A percentile compares a stretch with the other conserved stretches of the same genome.
Conservation (phyloP, 805 yeast genomes). For the Saturnispora sekii region DNA sequence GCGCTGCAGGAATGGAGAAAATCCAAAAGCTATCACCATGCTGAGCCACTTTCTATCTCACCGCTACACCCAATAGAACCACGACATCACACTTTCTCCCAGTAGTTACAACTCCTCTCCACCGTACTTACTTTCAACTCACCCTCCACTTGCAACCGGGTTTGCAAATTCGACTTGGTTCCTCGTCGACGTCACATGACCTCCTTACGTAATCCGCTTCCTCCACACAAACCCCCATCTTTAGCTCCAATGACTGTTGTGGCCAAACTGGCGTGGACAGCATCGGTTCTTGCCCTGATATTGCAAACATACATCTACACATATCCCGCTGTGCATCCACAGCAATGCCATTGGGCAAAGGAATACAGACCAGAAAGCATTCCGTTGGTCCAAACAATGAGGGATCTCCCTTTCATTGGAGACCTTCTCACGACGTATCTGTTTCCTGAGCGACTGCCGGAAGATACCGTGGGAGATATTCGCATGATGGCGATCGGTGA, state of each 20-base stretch:
- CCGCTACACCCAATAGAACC: too few relatives aligned
- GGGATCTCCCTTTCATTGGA: conserved; percentile 26
- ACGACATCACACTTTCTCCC: too few relatives aligned
- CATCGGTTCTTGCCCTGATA: conserved; percentile 32
- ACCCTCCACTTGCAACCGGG: too few relatives aligned
- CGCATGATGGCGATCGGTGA: conserved; percentile 83
- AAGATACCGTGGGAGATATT: conserved; percentile 26
- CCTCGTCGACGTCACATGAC: too few relatives aligned
- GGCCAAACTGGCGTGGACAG: conserved; percentile 15
- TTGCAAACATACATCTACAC: conserved; percentile 62
- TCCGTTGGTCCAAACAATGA: conserved; percentile 14
- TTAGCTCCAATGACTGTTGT: too few relatives aligned
- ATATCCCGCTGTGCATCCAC: conserved; percentile 55
- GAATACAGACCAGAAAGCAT: conserved; percentile 17
- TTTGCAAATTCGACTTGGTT: too few relatives aligned
- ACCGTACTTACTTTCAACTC: too few relatives aligned
- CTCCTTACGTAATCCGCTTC: neutral
- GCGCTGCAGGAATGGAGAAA: too few relatives aligned
- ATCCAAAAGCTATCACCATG: too few relatives aligned
- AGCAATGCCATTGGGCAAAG: conserved; percentile 53
- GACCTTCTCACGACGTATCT: conserved; percentile 26
- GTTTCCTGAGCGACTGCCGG: conserved; percentile 15
- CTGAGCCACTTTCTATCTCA: too few relatives aligned
- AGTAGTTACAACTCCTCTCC: too few relatives aligned
- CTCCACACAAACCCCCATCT: neutral